These are phyloP conservation scores for Blumeriella jaapii DNA, from an alignment of 2,329 filamentous ascomycete genomes.

Conservation along the genomic window DNA sequence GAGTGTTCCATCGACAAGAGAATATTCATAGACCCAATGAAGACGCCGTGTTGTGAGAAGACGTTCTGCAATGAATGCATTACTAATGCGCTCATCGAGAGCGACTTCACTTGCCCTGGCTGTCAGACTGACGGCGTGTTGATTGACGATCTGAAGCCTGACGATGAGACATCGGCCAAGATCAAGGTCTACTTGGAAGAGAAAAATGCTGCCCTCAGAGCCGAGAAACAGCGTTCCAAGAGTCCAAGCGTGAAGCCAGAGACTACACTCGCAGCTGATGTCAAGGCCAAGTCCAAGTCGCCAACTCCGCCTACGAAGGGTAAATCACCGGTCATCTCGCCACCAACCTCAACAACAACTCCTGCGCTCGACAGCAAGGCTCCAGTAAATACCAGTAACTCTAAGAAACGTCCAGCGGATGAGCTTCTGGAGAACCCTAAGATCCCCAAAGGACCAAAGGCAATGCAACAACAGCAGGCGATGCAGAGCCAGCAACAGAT, in stretches of 20 bases:
- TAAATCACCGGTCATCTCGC: slow-evolving; percentile 25
- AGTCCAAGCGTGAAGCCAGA: slow-evolving; percentile 31
- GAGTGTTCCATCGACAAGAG: slow-evolving; percentile 95
- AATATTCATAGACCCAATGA: slow-evolving; percentile 97
- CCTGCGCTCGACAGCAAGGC: slow-evolving; percentile 28
- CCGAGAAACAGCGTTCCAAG: slow-evolving; percentile 36
- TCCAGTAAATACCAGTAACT: slow-evolving; percentile 25
- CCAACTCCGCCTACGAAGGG: slow-evolving; percentile 23
- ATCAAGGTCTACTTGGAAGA: slow-evolving; percentile 64
- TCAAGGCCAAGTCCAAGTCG: slow-evolving; percentile 25
- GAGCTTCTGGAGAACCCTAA: slow-evolving; percentile 54
- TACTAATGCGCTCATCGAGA: slow-evolving; percentile 95
- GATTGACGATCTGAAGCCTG: slow-evolving; percentile 78
- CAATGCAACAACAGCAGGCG: slow-evolving; percentile 43
- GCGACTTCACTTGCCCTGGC: slow-evolving; percentile 89
- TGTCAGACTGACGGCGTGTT: slow-evolving; percentile 86
- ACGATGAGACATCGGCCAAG: slow-evolving; percentile 67
- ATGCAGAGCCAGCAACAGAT: slow-evolving; percentile 33
- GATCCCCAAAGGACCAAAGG: slow-evolving; percentile 53
- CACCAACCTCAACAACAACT: slow-evolving; percentile 22
- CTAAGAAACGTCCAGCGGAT: slow-evolving; percentile 76
- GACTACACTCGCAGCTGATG: slow-evolving; percentile 25
- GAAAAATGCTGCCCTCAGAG: slow-evolving; percentile 32
- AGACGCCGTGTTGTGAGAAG: slow-evolving; percentile 96
- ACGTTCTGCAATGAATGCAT: slow-evolving; percentile 99